Conservation (phyloP, 176 grass and related monocot genomes). For the Areca catechu region DNA sequence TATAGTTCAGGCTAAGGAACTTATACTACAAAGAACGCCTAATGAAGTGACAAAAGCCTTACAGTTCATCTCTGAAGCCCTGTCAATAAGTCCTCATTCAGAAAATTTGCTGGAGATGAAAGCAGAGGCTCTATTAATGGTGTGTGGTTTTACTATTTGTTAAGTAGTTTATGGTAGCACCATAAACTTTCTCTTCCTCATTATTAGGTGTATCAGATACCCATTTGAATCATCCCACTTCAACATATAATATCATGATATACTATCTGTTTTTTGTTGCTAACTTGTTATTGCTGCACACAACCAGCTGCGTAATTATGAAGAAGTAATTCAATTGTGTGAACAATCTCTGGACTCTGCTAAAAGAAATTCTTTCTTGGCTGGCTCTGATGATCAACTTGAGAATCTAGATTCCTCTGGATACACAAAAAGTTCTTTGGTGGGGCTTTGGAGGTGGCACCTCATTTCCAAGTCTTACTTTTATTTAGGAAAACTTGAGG, state of each 20-base stretch:
- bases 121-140: slow-evolving; percentile 76
- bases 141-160: slow-evolving; percentile 23
- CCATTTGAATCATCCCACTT: too few relatives aligned
- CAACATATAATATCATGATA: too few relatives aligned
- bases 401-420: slow-evolving; percentile 7
- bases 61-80: slow-evolving; percentile 62
- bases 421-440: slow-evolving; percentile 17
- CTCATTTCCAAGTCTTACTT: slow-evolving; percentile 52
- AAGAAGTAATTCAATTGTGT: slow-evolving; percentile 66
- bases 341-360: slow-evolving; percentile 41
- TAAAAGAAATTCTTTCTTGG: slow-evolving; percentile 40
- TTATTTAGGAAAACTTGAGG: slow-evolving; percentile 65
- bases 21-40: slow-evolving; percentile 40
- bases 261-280: neutral
- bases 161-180: neutral
- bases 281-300: slow-evolving; percentile 23
- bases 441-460: slow-evolving; percentile 42
- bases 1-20: slow-evolving; percentile 48
- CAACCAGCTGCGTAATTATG: slow-evolving; percentile 51
- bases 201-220: too few relatives aligned
- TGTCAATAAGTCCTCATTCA: slow-evolving; percentile 50
- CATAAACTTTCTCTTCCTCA: too few relatives aligned
- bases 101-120: slow-evolving; percentile 84
- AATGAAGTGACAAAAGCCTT: slow-evolving; percentile 49
- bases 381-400: slow-evolving; percentile 17